Evolutionary conservation across 176 grass and related monocot genomes (phyloP).

Genomic region (Aegilops sharonensis): DNA sequence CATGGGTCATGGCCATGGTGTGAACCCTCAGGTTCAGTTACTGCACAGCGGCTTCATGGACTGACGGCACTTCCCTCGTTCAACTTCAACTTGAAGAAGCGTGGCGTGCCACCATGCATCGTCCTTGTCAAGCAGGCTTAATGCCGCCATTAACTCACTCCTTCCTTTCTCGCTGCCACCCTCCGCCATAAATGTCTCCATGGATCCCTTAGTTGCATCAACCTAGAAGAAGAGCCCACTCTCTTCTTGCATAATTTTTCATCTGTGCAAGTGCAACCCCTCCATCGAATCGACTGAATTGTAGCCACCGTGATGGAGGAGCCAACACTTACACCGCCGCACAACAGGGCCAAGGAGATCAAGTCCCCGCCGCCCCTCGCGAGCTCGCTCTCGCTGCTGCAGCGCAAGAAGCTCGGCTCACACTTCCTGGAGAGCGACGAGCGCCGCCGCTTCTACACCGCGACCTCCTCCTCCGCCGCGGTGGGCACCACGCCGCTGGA

Average conservation of each 20-base stretch:
- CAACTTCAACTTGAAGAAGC: too few relatives aligned
- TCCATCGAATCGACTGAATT: too few relatives aligned
- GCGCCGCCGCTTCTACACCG: constrained; percentile 31
- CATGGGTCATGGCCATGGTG: too few relatives aligned
- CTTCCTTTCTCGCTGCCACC: background rate
- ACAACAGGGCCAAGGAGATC: constrained; percentile 46
- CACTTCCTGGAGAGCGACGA: constrained; percentile 78
- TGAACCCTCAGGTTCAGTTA: too few relatives aligned
- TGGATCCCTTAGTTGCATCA: too few relatives aligned
- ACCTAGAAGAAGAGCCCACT: background rate
- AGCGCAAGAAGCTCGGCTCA: constrained; percentile 57
- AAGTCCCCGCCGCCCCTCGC: constrained; percentile 39
- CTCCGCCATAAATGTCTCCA: background rate
- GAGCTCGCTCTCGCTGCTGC: background rate
- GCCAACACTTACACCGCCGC: background rate
- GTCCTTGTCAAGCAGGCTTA: constrained; percentile 3
- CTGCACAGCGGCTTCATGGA: too few relatives aligned
- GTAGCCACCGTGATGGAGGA: background rate
- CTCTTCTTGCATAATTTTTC: too few relatives aligned
- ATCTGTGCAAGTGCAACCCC: too few relatives aligned
- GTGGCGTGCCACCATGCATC: background rate
- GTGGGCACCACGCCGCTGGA: constrained; percentile 62
- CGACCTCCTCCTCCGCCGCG: background rate
- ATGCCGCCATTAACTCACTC: background rate
- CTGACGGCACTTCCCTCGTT: too few relatives aligned